These are phyloP conservation scores for Lentinula guzmanii DNA, from an alignment of 768 basidiomycete genomes.

Conservation along the genomic window DNA sequence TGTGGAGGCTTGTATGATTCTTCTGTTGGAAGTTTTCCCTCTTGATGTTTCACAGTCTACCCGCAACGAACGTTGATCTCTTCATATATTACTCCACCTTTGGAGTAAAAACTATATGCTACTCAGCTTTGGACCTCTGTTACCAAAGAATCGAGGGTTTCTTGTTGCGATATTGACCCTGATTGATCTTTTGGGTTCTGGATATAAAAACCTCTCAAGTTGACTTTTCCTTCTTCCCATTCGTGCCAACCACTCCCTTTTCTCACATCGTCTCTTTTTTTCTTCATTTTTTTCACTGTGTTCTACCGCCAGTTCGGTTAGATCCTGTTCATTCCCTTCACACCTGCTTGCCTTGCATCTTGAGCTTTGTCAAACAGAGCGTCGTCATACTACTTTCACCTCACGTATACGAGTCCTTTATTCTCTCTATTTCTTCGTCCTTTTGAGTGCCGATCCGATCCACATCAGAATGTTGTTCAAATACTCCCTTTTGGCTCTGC, in stretches of 20 bases:
- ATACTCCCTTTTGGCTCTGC: conserved; percentile 17
- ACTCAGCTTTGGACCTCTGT: background rate
- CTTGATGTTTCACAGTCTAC: background rate
- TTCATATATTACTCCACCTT: background rate
- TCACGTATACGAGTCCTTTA: background rate
- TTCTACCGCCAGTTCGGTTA: background rate
- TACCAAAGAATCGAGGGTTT: background rate
- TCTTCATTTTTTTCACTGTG: background rate
- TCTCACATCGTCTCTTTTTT: background rate
- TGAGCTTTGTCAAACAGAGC: background rate
- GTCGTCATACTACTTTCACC: background rate
- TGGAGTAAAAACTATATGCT: background rate
- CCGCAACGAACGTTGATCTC: background rate
- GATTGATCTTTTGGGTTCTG: background rate
- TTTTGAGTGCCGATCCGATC: background rate
- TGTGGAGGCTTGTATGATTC: background rate
- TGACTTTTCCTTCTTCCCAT: background rate
- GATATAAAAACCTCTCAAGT: background rate
- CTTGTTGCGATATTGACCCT: background rate
- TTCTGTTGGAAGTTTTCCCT: background rate
- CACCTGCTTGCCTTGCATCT: background rate
- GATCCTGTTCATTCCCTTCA: background rate
- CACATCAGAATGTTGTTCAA: conserved; percentile 20
- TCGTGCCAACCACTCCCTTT: background rate
- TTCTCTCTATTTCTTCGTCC: background rate